These are phyloP conservation scores for Ceratocystis diversiconidia DNA, from an alignment of 2,329 filamentous ascomycete genomes.

Conservation along the genomic window DNA sequence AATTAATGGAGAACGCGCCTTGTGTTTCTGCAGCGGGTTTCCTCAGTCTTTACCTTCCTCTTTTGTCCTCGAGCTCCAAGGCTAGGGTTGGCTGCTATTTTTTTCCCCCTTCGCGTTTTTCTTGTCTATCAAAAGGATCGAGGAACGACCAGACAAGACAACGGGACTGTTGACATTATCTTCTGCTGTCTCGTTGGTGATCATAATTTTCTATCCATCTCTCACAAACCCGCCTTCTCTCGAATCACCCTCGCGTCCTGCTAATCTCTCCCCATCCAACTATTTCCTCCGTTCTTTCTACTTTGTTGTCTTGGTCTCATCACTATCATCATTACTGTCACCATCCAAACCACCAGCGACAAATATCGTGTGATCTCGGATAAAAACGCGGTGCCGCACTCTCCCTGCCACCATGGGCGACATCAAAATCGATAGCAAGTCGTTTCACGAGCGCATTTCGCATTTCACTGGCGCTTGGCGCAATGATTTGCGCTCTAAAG, in stretches of 20 bases:
- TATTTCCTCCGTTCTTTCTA: background rate
- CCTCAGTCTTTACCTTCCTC: no score
- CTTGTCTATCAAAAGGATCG: background rate
- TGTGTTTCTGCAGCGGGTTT: background rate
- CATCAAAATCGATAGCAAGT: conserved; percentile 87
- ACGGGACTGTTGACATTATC: background rate
- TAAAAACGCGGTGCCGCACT: conserved; percentile 23
- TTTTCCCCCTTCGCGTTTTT: conserved; percentile 17
- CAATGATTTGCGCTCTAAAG: conserved; percentile 78
- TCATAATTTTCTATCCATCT: background rate
- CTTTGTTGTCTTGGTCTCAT: no score
- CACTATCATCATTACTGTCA: background rate
- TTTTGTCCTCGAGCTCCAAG: background rate
- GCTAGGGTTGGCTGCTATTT: background rate
- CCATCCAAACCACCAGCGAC: background rate
- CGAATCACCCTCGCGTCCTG: background rate
- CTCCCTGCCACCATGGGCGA: conserved; percentile 46
- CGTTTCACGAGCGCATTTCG: conserved; percentile 85
- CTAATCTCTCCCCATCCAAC: background rate
- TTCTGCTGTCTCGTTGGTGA: background rate
- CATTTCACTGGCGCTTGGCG: conserved; percentile 88
- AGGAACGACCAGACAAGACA: background rate
- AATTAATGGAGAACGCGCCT: background rate
- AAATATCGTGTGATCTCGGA: background rate
- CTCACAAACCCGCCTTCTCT: background rate